Conservation (phyloP, 2,329 filamentous ascomycete species). For the Allantophomopsis cytisporea region DNA sequence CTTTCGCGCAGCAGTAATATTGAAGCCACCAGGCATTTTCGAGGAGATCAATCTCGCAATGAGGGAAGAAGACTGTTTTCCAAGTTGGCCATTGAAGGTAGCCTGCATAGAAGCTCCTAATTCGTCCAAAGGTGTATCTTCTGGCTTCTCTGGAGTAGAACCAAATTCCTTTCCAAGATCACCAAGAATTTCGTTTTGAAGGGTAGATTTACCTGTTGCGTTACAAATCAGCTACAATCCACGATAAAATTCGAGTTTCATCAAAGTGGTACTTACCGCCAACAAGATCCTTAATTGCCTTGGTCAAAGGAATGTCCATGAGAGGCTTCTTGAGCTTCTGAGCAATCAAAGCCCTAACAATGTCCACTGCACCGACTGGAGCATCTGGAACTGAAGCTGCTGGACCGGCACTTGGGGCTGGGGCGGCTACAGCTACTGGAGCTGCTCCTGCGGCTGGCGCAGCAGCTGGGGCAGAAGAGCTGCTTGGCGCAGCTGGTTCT, state of each 20-base stretch:
- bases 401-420: slow-evolving; percentile 65
- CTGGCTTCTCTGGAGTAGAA: slow-evolving; percentile 93
- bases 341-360: slow-evolving; percentile 78
- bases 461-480: slow-evolving; percentile 24
- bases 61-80: slow-evolving; percentile 88
- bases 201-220: slow-evolving; percentile 76
- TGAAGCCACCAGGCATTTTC: slow-evolving; percentile 99
- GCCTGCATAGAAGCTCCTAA: slow-evolving; percentile 90
- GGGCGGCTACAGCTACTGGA: slow-evolving; percentile 33
- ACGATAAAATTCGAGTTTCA: slow-evolving; percentile 5
- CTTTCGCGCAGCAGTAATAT: slow-evolving; percentile 90
- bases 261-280: slow-evolving; percentile 55
- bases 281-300: slow-evolving; percentile 97
- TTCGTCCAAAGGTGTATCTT: slow-evolving; percentile 94
- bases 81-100: slow-evolving; percentile 96
- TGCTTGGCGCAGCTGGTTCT: slow-evolving; percentile 34
- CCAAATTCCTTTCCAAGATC: slow-evolving; percentile 98
- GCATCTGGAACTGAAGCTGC: slow-evolving; percentile 77
- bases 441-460: slow-evolving; percentile 33
- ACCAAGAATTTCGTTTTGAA: slow-evolving; percentile 97
- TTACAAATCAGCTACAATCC: slow-evolving; percentile 3
- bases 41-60: slow-evolving; percentile 93
- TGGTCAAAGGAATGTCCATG: slow-evolving; percentile 78
- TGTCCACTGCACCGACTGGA: slow-evolving; percentile 78
- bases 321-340: slow-evolving; percentile 97